Conservation (phyloP, 2,329 filamentous ascomycete species). For the Anthostomella pinea region DNA sequence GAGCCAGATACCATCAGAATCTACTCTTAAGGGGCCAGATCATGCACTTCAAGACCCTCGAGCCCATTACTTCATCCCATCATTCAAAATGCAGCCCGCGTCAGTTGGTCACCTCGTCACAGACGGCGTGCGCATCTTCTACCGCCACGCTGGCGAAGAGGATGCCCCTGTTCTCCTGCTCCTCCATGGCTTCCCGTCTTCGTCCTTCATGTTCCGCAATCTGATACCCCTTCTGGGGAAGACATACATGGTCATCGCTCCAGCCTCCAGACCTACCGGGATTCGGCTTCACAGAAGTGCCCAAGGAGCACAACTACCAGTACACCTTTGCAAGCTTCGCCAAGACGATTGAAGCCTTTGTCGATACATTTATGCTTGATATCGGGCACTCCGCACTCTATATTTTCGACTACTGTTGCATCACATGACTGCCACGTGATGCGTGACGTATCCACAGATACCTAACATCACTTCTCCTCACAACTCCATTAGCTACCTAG, state of each 20-base stretch:
- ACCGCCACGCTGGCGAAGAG: conserved; percentile 34
- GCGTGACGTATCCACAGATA: too few species aligned
- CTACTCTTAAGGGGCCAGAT: too few species aligned
- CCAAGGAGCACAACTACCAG: conserved; percentile 38
- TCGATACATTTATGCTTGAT: conserved; percentile 43
- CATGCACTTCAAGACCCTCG: too few species aligned
- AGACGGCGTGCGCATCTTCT: conserved; percentile 40
- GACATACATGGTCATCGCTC: conserved; percentile 47
- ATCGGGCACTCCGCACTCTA: conserved; percentile 52
- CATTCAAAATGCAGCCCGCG: too few species aligned
- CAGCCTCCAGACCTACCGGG: conserved; percentile 60
- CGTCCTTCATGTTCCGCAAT: conserved; percentile 43
- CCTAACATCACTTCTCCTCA: too few species aligned
- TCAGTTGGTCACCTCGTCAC: conserved; percentile 27
- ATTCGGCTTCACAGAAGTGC: conserved; percentile 55
- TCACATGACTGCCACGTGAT: too few species aligned
- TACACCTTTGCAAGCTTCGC: conserved; percentile 55
- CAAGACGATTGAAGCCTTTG: conserved; percentile 45
- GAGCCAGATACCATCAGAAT: too few species aligned
- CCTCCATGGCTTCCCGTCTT: conserved; percentile 45
- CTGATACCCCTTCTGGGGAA: conserved; percentile 40
- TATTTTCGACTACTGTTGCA: conserved; percentile 64
- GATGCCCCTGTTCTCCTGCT: conserved; percentile 38
- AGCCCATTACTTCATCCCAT: too few species aligned
- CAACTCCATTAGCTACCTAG: too few species aligned